Base-by-base conservation (phyloP, 1,284 basidiomycete species). In the Sanghuangporus sanghuang region DNA sequence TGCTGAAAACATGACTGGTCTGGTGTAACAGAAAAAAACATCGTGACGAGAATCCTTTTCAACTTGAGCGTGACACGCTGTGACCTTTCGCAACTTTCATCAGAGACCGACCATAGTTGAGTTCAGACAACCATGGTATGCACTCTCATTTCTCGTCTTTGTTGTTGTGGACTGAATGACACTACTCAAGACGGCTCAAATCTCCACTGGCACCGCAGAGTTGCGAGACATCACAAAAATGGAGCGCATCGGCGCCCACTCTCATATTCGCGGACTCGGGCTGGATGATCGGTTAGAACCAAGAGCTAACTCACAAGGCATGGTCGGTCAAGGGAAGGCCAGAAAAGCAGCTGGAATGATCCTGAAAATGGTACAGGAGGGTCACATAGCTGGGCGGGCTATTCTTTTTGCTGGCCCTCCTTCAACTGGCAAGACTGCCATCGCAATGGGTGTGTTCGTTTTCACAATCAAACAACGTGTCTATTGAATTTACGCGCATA, bases 281-380 rank as follows among this genome's bases (percentile, higher is more conserved):
- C 86, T 99, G 60, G 96, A 98, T 73, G 93, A 94, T 69, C 78
- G 87, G 67, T 84, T 98, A 66, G 95, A 98, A 76, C 95, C 96
- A 9, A 85, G 93, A 21, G 85, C 83, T 39, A 91, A 88, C 72
- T 87, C 93, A 0, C 94, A 98, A 75, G 96, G 96, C 5, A 96
- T 99, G 90, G 95, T 99, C 36, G 96, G 96, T 0, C 96, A 99
- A 74, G 91, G 82, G 16, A 93, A 95, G 73, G 96, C 96, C 18
- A 85, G 96, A 42, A 97, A 96, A 75, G 96, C 96, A 1, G 96
- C 96, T 0, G 96, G 96, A 5, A 92, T 98, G 81, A 96, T 98
- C 68, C 84, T 98, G 70, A 96, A 93, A 77, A 97, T 99, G 95
- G 95, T 99, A 1, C 93, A 97, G 75, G 92, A 97, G 70, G 94